Conservation (phyloP, 2,329 filamentous ascomycete species). For the Phaeosphaeriaceae sp. region DNA sequence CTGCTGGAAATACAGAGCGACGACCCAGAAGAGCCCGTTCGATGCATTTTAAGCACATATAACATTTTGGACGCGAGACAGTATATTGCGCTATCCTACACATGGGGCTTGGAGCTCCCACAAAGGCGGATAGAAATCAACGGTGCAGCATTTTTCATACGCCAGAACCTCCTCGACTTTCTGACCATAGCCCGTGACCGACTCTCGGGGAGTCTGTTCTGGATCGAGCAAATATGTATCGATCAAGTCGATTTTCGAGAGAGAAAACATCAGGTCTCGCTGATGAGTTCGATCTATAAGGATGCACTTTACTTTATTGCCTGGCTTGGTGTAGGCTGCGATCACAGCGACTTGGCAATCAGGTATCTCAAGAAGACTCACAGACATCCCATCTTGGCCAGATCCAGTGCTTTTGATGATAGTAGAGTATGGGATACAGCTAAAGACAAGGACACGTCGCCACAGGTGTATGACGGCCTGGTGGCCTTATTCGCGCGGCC, state of each 20-base stretch:
- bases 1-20: no score
- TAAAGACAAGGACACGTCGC: not conserved
- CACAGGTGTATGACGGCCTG: not conserved
- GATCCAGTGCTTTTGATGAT: no score
- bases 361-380: no score
- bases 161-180: not conserved
- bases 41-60: no score
- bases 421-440: no score
- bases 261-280: not conserved
- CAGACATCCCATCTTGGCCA: no score
- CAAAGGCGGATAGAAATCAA: not conserved
- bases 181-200: not conserved
- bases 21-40: no score
- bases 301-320: not conserved
- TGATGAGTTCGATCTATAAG: not conserved
- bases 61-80: no score
- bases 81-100: no score
- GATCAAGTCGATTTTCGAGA: not conserved
- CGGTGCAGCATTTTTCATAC: not conserved
- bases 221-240: not conserved
- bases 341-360: not conserved
- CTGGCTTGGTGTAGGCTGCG: not conserved
- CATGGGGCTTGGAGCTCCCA: no score
- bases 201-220: not conserved
- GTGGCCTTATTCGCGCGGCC: not conserved